phyloP scores from a whole-genome alignment of 352 stramenopile genomes.

The Blastocystis sp. region DNA sequence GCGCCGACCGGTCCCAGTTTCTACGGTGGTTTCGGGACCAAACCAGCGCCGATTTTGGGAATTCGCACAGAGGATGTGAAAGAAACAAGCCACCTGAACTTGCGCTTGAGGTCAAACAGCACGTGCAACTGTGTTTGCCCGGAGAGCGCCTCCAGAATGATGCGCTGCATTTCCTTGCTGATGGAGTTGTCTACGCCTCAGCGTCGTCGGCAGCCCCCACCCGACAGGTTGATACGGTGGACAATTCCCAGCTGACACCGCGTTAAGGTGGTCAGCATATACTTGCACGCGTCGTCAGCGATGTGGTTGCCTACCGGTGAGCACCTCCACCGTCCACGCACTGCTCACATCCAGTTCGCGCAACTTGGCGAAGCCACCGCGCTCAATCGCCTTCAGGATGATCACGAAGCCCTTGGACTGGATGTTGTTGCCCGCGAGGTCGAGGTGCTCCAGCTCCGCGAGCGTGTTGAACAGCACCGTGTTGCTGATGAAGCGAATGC shows the following conservation, averaged over 20 bases:
- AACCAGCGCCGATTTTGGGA: no score
- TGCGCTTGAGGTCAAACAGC: not conserved
- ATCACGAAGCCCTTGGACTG: conserved; percentile 50
- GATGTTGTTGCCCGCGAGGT: conserved; percentile 36
- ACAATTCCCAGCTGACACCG: conserved; percentile 15
- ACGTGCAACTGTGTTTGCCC: conserved; percentile 6
- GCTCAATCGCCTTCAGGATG: conserved; percentile 45
- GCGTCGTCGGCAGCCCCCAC: not conserved
- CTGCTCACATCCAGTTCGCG: conserved; percentile 9
- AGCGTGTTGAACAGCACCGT: conserved; percentile 36
- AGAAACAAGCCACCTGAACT: not conserved
- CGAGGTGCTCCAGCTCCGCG: not conserved
- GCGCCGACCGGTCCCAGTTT: no score
- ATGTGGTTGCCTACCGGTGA: conserved; percentile 24
- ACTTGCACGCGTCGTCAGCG: conserved; percentile 37
- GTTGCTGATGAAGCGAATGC: conserved; percentile 55
- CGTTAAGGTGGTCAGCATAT: conserved; percentile 22
- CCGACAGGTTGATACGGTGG: not conserved
- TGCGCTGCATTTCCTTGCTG: conserved; percentile 44
- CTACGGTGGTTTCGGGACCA: no score
- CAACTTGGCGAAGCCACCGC: conserved; percentile 55
- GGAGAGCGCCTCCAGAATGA: not conserved
- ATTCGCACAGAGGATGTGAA: no score
- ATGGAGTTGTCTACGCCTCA: conserved; percentile 37
- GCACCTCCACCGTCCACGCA: not conserved